Evolutionary conservation across 768 basidiomycete species (phyloP), one percentile per base, ranked within the genome.

Genomic region (Termitomyces sp.): DNA sequence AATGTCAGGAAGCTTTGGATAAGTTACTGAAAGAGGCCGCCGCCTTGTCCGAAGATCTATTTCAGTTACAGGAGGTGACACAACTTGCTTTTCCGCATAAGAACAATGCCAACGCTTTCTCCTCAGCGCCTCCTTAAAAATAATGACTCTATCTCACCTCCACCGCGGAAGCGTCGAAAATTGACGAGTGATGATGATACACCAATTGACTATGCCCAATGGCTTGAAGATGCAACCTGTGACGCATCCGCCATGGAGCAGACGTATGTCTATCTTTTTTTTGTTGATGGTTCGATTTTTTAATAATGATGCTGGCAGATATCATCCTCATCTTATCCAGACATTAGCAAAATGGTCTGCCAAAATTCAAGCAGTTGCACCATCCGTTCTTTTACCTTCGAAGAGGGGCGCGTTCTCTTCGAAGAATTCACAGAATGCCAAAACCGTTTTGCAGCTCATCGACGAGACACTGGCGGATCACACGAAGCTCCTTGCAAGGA

Each of bases 291-390:
- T 39, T 30, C 22, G 5, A 7, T 15, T n/a, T 41, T 33, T 20
- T 6, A 31, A 22, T n/a, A 11, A 6, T 1, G 20, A 20, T 27
- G 1, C n/a, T 58, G 55, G 62, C 46, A 89, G 78, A 31, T 69
- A 74, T 51, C 93, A 95, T 68, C 81, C 87, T 2, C 78, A 88
- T 61, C 78, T 89, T 13, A 69, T 93, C 45, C 84, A 86, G 60
- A 95, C 91, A 1, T 80, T 99, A 27, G 77, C 81, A 41, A 98
- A 98, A 72, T 99, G 97, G 97, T 97, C 94, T 11, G 80, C 88
- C 27, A 99, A 98, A 76, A 90, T 98, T 41, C 91, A 95, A 67
- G 91, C 95, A 1, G 95, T 97, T 6, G 84, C 94, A 2, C 88
- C 93, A 12, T 86, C 88, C 7, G 86, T 81, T 44, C 82, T 91